These are phyloP conservation scores for Colletotrichum lentis DNA, from an alignment of 2,329 filamentous ascomycete species.

Conservation along the genomic window DNA sequence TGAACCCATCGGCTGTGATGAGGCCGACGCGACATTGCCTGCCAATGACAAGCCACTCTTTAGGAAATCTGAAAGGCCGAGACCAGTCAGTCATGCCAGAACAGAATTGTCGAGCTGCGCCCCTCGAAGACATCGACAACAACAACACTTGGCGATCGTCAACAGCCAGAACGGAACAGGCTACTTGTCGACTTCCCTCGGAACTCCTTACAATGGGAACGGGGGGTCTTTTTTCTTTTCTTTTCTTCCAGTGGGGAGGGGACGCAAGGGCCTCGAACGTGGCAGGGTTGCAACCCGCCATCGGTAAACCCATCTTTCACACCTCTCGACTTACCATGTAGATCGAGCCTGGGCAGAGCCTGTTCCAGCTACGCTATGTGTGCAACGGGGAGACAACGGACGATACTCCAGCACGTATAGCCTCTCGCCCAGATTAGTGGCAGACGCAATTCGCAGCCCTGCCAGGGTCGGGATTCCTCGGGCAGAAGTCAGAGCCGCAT, in stretches of 20 bases:
- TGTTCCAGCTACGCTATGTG: slow-evolving; percentile 1
- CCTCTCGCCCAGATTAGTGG: background rate
- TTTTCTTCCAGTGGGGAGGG: background rate
- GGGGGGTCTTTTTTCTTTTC: slow-evolving; percentile 14
- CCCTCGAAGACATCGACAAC: background rate
- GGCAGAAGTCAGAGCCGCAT: background rate
- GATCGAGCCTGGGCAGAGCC: slow-evolving; percentile 10
- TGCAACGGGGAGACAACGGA: background rate
- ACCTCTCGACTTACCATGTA: slow-evolving; percentile 26
- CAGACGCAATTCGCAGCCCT: background rate
- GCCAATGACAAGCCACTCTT: slow-evolving; percentile 1
- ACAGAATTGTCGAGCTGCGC: too few species aligned
- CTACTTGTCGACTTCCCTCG: background rate
- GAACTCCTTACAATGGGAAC: slow-evolving; percentile 3
- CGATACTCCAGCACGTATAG: slow-evolving; percentile 32
- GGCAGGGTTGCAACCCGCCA: slow-evolving; percentile 37
- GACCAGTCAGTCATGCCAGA: background rate
- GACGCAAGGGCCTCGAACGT: slow-evolving; percentile 31
- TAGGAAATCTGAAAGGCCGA: slow-evolving; percentile 12
- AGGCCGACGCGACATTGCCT: background rate
- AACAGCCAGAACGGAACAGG: background rate
- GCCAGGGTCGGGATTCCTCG: background rate
- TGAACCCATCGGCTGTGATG: slow-evolving; percentile 20
- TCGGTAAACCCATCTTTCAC: slow-evolving; percentile 29
- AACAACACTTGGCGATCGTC: slow-evolving; percentile 17